Evolutionary conservation across 257 asterid genomes (phyloP).

Genomic region (Nemophila menziesii): DNA sequence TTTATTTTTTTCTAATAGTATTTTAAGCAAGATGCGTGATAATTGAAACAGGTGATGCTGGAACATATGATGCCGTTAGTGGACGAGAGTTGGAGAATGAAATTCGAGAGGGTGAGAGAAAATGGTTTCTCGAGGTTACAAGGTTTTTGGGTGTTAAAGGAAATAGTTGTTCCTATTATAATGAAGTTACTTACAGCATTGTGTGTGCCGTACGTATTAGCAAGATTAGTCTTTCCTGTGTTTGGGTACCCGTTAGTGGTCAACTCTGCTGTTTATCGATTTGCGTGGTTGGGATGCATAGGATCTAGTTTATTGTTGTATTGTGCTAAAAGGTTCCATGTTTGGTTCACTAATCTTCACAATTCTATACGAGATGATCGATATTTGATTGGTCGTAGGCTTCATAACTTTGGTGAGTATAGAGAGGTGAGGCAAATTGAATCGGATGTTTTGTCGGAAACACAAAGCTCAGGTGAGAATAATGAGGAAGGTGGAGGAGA

Average conservation of each 20-base stretch:
- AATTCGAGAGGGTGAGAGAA: constrained; percentile 90
- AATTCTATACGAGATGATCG: constrained; percentile 95
- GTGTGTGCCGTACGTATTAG: constrained; percentile 82
- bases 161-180: constrained; percentile 75
- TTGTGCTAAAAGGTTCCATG: constrained; percentile 85
- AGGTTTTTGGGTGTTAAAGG: constrained; percentile 77
- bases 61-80: constrained; percentile 90
- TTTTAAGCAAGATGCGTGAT: no score
- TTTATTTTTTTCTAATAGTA: not conserved
- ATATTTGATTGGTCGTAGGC: constrained; percentile 83
- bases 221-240: constrained; percentile 79
- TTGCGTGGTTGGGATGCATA: constrained; percentile 94
- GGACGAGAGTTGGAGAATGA: constrained; percentile 88
- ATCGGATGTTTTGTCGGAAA: constrained; percentile 15
- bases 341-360: constrained; percentile 92
- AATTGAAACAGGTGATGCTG: constrained; percentile 59
- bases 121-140: constrained; percentile 94
- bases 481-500: constrained; percentile 21
- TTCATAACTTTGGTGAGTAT: constrained; percentile 75
- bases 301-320: constrained; percentile 51
- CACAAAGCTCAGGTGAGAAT: constrained; percentile 11
- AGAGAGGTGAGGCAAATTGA: constrained; percentile 18
- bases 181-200: constrained; percentile 90
- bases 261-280: constrained; percentile 87
- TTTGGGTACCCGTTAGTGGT: constrained; percentile 81